Percentiles rank a stretch among this genome's conserved stretches.
Evolutionary conservation across 2,329 filamentous ascomycete genomes (phyloP).

Genomic region (Fusarium metavorans): DNA sequence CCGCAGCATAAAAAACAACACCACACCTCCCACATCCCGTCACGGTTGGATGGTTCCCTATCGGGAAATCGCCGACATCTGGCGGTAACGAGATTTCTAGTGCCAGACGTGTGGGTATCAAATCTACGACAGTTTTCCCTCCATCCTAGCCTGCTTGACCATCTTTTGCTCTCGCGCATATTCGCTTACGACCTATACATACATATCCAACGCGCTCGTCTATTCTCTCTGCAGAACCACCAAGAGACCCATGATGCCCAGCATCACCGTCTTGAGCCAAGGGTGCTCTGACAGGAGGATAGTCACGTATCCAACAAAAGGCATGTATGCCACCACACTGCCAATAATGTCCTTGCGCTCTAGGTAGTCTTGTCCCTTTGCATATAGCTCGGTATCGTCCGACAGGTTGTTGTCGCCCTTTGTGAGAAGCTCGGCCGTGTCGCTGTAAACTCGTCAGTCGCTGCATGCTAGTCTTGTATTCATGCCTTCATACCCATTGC

Average conservation of each 20-base stretch:
- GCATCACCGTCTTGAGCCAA: constrained; percentile 95
- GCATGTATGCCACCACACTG: constrained; percentile 90
- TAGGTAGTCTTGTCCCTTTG: constrained; percentile 86
- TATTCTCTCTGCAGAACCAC: constrained; percentile 93
- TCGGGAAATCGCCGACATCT: constrained; percentile 23
- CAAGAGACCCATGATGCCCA: constrained; percentile 94
- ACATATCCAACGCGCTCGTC: neutral
- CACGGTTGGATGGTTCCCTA: neutral
- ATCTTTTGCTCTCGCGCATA: neutral
- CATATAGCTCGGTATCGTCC: constrained; percentile 91
- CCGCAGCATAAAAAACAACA: neutral
- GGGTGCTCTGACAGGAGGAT: constrained; percentile 96
- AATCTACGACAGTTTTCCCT: constrained; percentile 12
- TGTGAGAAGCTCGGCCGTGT: constrained; percentile 81
- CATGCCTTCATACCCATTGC: constrained; percentile 60
- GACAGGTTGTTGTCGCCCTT: constrained; percentile 97
- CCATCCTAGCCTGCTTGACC: neutral
- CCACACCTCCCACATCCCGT: neutral
- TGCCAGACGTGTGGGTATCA: constrained; percentile 26
- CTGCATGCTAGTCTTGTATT: neutral
- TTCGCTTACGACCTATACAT: constrained; percentile 1
- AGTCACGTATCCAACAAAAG: constrained; percentile 96
- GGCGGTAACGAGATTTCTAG: constrained; percentile 3
- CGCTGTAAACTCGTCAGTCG: constrained; percentile 49
- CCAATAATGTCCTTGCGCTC: constrained; percentile 92